Evolutionary conservation across 2,329 filamentous ascomycete species (phyloP).

Genomic region (Chaetomium strumarium): DNA sequence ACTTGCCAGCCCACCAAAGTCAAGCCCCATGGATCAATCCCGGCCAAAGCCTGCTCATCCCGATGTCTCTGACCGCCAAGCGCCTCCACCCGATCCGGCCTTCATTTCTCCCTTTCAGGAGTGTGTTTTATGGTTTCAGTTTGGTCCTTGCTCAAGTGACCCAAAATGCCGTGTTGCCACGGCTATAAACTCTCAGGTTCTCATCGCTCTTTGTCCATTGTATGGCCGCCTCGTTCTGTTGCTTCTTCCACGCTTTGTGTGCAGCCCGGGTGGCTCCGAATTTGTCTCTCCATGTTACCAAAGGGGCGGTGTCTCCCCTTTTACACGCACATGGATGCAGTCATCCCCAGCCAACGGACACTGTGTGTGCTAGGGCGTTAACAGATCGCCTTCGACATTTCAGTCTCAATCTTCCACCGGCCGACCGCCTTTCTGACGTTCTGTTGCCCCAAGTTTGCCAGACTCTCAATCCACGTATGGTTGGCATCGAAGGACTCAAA

Average conservation of each 20-base stretch:
- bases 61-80: constrained; percentile 14
- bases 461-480: background rate
- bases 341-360: background rate
- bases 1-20: constrained; percentile 6
- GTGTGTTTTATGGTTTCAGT: constrained; percentile 15
- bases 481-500: no score
- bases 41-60: constrained; percentile 1
- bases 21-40: no score
- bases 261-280: background rate
- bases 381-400: background rate
- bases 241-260: background rate
- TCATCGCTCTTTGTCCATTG: background rate
- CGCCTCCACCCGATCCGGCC: background rate
- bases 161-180: background rate
- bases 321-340: background rate
- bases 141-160: background rate
- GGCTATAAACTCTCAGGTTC: background rate
- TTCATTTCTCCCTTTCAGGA: constrained; percentile 16
- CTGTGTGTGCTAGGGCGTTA: background rate
- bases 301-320: background rate
- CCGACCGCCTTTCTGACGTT: background rate
- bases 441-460: background rate
- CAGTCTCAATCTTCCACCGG: no score
- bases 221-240: background rate
- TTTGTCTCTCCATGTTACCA: background rate